These are phyloP conservation scores for Blastocystis sp. DNA, from an alignment of 352 stramenopile genomes.

Conservation along the genomic window DNA sequence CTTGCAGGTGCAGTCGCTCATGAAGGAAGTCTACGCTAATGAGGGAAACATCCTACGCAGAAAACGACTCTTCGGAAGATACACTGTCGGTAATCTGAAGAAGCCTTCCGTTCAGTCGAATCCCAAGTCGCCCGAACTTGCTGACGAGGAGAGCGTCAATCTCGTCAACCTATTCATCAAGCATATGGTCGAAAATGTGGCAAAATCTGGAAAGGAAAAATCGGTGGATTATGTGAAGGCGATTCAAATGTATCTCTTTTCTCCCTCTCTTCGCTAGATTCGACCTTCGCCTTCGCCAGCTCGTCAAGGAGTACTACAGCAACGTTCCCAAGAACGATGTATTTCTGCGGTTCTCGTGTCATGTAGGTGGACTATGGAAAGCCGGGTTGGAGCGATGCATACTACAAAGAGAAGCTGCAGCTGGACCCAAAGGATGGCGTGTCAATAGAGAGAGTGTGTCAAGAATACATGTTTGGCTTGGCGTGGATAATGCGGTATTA, in stretches of 20 bases:
- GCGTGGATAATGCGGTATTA: slow-evolving; percentile 99
- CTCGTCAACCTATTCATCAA: slow-evolving; percentile 50
- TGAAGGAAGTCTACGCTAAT: slow-evolving; percentile 29
- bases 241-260: neutral
- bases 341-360: neutral
- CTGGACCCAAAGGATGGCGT: neutral
- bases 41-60: slow-evolving; percentile 28
- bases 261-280: neutral
- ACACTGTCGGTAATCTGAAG: slow-evolving; percentile 25
- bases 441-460: slow-evolving; percentile 34
- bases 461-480: slow-evolving; percentile 88
- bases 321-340: slow-evolving; percentile 55
- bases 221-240: slow-evolving; percentile 11
- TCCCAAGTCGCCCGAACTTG: neutral
- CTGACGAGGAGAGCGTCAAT: slow-evolving; percentile 20
- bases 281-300: slow-evolving; percentile 39
- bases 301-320: slow-evolving; percentile 33
- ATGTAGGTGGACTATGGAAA: slow-evolving; percentile 14
- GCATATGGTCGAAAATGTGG: slow-evolving; percentile 29
- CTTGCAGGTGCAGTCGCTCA: slow-evolving; percentile 35
- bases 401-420: slow-evolving; percentile 29
- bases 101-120: neutral
- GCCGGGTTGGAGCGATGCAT: neutral
- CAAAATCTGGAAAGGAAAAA: neutral
- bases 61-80: slow-evolving; percentile 38